phyloP scores from a whole-genome alignment of 108 stramenopile species.

The Nannochloropsis gaditana region DNA sequence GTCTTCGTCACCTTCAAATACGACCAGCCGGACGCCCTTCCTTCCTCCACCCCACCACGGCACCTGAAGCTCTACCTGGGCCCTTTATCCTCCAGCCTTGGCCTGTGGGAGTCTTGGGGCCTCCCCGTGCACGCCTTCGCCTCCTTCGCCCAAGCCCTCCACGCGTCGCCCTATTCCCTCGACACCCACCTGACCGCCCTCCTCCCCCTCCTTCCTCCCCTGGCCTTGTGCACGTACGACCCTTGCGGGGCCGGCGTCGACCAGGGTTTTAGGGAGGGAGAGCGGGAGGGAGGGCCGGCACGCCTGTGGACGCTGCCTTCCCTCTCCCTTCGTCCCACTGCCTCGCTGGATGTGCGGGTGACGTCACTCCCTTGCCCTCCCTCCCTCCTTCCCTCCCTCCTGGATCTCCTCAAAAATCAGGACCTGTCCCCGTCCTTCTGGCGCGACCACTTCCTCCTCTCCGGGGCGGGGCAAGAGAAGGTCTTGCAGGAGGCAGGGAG shows the following conservation, averaged over 20 bases:
- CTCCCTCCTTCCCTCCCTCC: not conserved
- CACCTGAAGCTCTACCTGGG: constrained; percentile 3
- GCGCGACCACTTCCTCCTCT: not conserved
- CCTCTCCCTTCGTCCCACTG: not conserved
- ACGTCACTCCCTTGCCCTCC: not conserved
- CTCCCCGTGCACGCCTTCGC: not conserved
- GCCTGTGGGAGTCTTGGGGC: not conserved
- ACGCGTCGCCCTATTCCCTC: not conserved
- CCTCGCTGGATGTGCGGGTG: not conserved
- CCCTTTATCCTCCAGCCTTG: not conserved
- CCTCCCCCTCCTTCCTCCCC: constrained; percentile 5
- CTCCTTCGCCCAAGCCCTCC: not conserved
- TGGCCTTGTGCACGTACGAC: not conserved
- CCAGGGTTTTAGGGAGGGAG: not conserved
- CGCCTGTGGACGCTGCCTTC: not conserved
- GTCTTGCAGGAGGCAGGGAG: constrained; percentile 9
- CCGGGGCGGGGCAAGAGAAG: not conserved
- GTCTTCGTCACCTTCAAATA: not conserved
- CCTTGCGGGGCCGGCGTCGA: not conserved
- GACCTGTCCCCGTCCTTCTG: not conserved
- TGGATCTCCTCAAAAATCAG: not conserved
- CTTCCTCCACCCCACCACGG: not conserved
- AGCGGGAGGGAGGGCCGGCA: not conserved
- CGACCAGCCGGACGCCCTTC: not conserved
- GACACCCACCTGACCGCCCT: not conserved